Base-by-base conservation (phyloP, 2,329 filamentous ascomycete species). In the Magnaporthiopsis rhizophila region DNA sequence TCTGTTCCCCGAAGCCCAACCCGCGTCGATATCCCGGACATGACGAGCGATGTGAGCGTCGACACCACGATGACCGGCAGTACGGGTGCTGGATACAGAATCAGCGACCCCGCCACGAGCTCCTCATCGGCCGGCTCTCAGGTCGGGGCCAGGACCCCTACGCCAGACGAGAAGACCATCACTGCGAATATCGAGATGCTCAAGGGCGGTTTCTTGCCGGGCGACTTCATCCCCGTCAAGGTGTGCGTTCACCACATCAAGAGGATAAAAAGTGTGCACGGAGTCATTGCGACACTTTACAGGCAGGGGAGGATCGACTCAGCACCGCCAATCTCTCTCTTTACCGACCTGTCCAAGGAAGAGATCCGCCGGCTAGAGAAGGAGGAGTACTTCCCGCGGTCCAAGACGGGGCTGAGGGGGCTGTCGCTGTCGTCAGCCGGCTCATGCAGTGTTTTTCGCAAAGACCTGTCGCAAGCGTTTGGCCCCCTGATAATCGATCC, bases 201-300 rank as follows among this genome's bases (percentile, higher is more conserved):
- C 38, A 91, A 89, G 72, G 89, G 90, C 15, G 95, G 93, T 24
- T 96, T 89, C 72, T 80, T 98, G 18, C 88, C 92, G 0, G 95
- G 95, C 21, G 95, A 98, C 70, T 85, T 85, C 30, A 81, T 98
- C 58, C 87, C 91, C 0, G 83, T 98, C 64, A 89, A 86, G 70
- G 88, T 98, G 63, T 87, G 84, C 0, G 88, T 99, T 66, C 89
- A 92, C 68, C 95, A 98, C 73, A 94, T 89, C 66, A 96, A 96
- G 74, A 85, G 88, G 65, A 86, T 98, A 71, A 92, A 94, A 78
- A 98, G 92, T 73, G 83, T 97, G 77, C 90, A 94, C 69, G 94
- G 95, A 9, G 89, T 98, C 61, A 95, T 98, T 66, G 86, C 97
- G 59, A 98, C 95, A 1, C 80, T 99, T 11, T 97, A 96, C 74